A percentile compares a stretch with the other conserved stretches of the same genome.
phyloP scores from a whole-genome alignment of 345 rosid species.

The Sisymbrium altissimum region DNA sequence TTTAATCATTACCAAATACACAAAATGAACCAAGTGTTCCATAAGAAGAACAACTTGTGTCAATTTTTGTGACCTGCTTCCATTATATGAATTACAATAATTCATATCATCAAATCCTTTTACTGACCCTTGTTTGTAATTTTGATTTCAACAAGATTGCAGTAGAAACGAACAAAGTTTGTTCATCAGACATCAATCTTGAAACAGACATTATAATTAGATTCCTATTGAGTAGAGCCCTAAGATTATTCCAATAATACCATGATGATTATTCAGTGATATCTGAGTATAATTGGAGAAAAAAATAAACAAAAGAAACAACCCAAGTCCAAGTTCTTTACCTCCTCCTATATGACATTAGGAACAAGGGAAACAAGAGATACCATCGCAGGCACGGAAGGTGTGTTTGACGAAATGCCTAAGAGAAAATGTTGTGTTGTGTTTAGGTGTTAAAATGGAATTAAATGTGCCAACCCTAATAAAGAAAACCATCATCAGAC shows the following conservation, averaged over 20 bases:
- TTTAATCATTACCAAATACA: neutral
- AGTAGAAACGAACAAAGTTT: conserved; percentile 17
- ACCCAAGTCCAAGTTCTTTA: neutral
- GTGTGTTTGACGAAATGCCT: conserved; percentile 48
- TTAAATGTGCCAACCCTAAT: conserved; percentile 3
- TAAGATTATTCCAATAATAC: neutral
- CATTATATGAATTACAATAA: neutral
- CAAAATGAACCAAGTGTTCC: neutral
- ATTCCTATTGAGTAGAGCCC: neutral
- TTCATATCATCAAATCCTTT: neutral
- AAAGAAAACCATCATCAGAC: conserved; percentile 5
- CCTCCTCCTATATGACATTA: neutral
- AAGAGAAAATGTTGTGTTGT: conserved; percentile 34
- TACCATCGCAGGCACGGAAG: conserved; percentile 36
- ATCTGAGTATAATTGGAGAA: neutral
- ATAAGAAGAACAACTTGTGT: neutral
- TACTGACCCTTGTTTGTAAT: neutral
- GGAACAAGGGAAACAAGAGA: neutral
- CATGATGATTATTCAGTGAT: neutral
- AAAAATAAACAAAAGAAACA: neutral
- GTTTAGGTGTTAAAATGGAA: neutral
- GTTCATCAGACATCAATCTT: conserved; percentile 39
- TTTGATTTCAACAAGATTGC: neutral
- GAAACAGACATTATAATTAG: conserved; percentile 42
- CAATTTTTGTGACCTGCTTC: neutral